Conservation (phyloP, 352 stramenopile genomes). For the Pythium coloratum region DNA sequence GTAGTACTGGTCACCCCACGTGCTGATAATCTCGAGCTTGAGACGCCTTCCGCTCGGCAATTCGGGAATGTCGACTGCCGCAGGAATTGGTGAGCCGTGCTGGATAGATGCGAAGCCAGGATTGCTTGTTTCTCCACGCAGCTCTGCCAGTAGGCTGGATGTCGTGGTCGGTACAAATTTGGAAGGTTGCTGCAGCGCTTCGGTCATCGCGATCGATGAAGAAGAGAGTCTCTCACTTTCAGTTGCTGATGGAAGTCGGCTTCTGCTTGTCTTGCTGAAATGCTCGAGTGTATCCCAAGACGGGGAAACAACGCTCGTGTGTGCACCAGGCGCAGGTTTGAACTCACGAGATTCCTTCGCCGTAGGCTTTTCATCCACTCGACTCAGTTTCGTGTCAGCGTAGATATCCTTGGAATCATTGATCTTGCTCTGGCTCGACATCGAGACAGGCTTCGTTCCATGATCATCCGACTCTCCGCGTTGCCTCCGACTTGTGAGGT, state of each 20-base stretch:
- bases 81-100: not conserved
- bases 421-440: not conserved
- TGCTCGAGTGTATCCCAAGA: slow-evolving; percentile 78
- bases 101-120: not conserved
- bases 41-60: slow-evolving; percentile 64
- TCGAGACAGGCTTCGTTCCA: not conserved
- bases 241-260: slow-evolving; percentile 37
- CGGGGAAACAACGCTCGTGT: slow-evolving; percentile 2
- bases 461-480: slow-evolving; percentile 2
- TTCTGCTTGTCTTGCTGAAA: slow-evolving; percentile 78
- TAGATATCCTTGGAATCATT: not conserved
- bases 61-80: slow-evolving; percentile 44
- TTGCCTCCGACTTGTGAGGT: slow-evolving; percentile 21
- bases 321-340: not conserved
- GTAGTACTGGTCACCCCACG: slow-evolving; percentile 90
- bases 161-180: slow-evolving; percentile 21
- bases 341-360: not conserved
- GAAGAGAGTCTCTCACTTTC: not conserved
- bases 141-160: slow-evolving; percentile 19
- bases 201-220: not conserved
- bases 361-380: not conserved
- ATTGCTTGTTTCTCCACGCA: slow-evolving; percentile 14
- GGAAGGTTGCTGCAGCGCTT: not conserved
- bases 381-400: not conserved
- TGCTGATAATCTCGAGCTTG: slow-evolving; percentile 78